A percentile compares a stretch with the other conserved stretches of the same genome.
phyloP scores from a whole-genome alignment of 2,329 filamentous ascomycete genomes.

The Epichloe gansuensis region DNA sequence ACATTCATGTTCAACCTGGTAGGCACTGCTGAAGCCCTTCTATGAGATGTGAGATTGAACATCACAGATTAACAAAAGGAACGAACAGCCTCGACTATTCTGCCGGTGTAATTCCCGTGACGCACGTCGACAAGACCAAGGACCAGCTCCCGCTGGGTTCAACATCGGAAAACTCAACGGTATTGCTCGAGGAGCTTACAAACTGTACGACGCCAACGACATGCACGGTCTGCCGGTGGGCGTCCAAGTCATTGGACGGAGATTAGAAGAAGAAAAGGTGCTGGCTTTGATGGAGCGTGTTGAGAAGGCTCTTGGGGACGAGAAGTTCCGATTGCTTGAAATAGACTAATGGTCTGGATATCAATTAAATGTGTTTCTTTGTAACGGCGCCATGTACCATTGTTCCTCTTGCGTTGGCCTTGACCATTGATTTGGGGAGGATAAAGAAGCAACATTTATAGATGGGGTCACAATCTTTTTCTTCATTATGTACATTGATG shows the following conservation, averaged over 20 bases:
- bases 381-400: constrained; percentile 15
- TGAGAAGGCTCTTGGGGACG: constrained; percentile 56
- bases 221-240: constrained; percentile 86
- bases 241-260: constrained; percentile 69
- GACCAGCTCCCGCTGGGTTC: constrained; percentile 55
- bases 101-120: constrained; percentile 71
- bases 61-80: neutral
- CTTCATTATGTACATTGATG: too few species aligned
- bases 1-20: constrained; percentile 88
- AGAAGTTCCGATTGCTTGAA: constrained; percentile 40
- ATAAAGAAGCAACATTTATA: too few species aligned
- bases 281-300: constrained; percentile 67
- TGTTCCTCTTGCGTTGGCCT: constrained; percentile 57
- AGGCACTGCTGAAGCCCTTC: constrained; percentile 10
- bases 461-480: too few species aligned
- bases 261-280: constrained; percentile 81
- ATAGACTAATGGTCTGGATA: constrained; percentile 24
- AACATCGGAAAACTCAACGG: constrained; percentile 58
- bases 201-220: constrained; percentile 65
- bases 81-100: constrained; percentile 66
- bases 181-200: constrained; percentile 72
- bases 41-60: neutral
- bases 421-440: too few species aligned
- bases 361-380: neutral
- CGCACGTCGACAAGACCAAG: constrained; percentile 60